Evolutionary conservation across 768 basidiomycete genomes (phyloP).

Genomic region (Psilocybe sp.): DNA sequence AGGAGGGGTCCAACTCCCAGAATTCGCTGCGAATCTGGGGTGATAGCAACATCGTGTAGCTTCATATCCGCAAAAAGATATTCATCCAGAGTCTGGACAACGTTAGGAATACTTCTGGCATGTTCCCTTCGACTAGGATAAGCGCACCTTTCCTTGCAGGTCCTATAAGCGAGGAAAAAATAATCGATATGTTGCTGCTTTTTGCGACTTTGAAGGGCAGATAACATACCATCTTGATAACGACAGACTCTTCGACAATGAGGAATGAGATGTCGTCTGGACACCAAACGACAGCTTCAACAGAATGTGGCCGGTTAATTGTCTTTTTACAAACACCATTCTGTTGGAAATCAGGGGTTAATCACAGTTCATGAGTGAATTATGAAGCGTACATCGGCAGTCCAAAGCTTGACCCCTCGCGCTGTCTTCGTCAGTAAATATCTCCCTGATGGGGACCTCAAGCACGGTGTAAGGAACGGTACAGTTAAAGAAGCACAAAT

Average conservation of each 20-base stretch:
- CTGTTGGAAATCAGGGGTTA: conserved; percentile 26
- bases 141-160: conserved; percentile 50
- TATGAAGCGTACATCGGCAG: conserved; percentile 45
- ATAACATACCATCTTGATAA: conserved; percentile 53
- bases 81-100: conserved; percentile 44
- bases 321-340: conserved; percentile 68
- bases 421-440: conserved; percentile 62
- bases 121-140: not conserved
- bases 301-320: conserved; percentile 51
- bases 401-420: conserved; percentile 71
- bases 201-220: not conserved
- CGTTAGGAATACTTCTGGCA: not conserved
- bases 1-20: conserved; percentile 68
- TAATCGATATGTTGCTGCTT: not conserved
- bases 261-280: conserved; percentile 65
- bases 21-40: conserved; percentile 60
- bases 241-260: conserved; percentile 63
- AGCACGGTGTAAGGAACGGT: not conserved
- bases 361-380: not conserved
- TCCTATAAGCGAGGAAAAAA: conserved; percentile 34
- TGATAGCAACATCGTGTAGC: conserved; percentile 69
- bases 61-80: conserved; percentile 62
- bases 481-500: not conserved
- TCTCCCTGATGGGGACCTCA: conserved; percentile 64
- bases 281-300: conserved; percentile 70